Evolutionary conservation across 495 filamentous ascomycete species (phyloP).

Genomic region (Hypoxylon intermedium): DNA sequence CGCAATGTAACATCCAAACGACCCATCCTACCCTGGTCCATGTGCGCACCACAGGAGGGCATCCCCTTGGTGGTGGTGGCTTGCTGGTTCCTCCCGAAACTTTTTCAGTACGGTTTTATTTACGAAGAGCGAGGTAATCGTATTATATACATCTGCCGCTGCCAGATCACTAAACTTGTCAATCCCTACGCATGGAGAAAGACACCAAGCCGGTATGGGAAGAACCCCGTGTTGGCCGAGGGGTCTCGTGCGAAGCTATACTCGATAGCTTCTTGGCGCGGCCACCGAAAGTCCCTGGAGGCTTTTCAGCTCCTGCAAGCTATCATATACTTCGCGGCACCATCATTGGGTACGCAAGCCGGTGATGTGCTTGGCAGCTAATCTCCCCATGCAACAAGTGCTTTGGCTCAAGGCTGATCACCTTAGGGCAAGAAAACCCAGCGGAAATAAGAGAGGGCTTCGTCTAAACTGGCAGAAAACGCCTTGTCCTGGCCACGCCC

Average conservation of each 20-base stretch:
- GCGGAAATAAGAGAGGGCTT: conserved; percentile 1
- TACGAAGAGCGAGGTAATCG: conserved; percentile 3
- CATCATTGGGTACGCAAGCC: conserved; percentile 31
- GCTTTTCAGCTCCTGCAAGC: conserved; percentile 44
- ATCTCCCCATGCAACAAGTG: conserved; percentile 38
- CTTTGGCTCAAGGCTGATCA: conserved; percentile 39
- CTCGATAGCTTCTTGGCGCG: conserved; percentile 36
- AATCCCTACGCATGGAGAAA: conserved; percentile 12
- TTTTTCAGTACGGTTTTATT: conserved; percentile 9
- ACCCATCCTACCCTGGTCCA: conserved; percentile 8
- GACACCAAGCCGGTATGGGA: conserved; percentile 16
- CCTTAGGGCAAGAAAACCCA: conserved; percentile 17
- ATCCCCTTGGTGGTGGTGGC: conserved; percentile 5
- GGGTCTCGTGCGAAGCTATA: conserved; percentile 34
- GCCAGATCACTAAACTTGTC: conserved; percentile 8
- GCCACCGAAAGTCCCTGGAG: conserved; percentile 22
- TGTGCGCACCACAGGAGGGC: neutral
- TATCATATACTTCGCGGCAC: conserved; percentile 8
- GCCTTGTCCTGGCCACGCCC: conserved; percentile 15
- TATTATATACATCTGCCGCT: conserved; percentile 1
- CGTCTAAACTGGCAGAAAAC: conserved; percentile 13
- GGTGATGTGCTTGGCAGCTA: conserved; percentile 25
- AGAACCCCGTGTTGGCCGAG: neutral
- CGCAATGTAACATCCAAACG: conserved; percentile 22
- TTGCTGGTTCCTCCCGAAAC: neutral